Percentiles rank a stretch among this genome's conserved stretches.
These are phyloP conservation scores for Penicillium riverlandense DNA, from an alignment of 495 filamentous ascomycete species.

Conservation along the genomic window DNA sequence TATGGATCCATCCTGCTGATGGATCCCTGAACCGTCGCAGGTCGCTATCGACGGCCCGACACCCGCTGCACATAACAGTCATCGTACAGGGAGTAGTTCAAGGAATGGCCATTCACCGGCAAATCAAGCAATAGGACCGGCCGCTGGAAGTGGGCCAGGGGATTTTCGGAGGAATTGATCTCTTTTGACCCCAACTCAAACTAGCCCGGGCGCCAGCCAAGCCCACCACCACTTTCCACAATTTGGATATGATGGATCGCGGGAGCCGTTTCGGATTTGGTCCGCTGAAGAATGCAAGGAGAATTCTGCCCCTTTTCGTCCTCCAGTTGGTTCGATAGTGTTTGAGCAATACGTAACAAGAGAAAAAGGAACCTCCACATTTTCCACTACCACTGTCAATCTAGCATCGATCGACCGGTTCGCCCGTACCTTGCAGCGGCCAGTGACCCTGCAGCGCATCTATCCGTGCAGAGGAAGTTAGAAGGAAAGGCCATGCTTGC, in stretches of 20 bases:
- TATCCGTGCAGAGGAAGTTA: slow-evolving; percentile 15
- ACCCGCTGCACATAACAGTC: slow-evolving; percentile 26
- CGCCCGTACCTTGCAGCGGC: slow-evolving; percentile 25
- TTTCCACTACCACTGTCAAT: not conserved
- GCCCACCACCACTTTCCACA: too few relatives aligned
- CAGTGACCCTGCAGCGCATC: slow-evolving; percentile 17
- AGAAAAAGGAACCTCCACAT: not conserved
- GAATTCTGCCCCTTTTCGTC: too few relatives aligned
- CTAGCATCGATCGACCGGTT: slow-evolving; percentile 19
- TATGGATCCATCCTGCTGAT: too few relatives aligned
- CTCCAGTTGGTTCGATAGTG: too few relatives aligned
- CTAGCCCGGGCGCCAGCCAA: too few relatives aligned
- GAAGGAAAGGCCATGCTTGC: not conserved
- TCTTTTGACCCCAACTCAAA: too few relatives aligned
- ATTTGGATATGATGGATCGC: too few relatives aligned
- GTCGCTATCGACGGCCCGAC: slow-evolving; percentile 29
- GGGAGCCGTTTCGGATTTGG: too few relatives aligned
- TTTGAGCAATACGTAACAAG: not conserved
- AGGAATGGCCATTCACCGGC: not conserved
- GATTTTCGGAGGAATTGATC: too few relatives aligned
- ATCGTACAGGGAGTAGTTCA: slow-evolving; percentile 1
- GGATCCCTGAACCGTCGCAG: slow-evolving; percentile 21
- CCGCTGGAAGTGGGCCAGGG: not conserved
- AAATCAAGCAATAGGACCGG: slow-evolving; percentile 2
- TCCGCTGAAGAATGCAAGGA: too few relatives aligned